Base-by-base conservation (phyloP, 202 grass and related monocot species). In the Alloteropsis angusta region DNA sequence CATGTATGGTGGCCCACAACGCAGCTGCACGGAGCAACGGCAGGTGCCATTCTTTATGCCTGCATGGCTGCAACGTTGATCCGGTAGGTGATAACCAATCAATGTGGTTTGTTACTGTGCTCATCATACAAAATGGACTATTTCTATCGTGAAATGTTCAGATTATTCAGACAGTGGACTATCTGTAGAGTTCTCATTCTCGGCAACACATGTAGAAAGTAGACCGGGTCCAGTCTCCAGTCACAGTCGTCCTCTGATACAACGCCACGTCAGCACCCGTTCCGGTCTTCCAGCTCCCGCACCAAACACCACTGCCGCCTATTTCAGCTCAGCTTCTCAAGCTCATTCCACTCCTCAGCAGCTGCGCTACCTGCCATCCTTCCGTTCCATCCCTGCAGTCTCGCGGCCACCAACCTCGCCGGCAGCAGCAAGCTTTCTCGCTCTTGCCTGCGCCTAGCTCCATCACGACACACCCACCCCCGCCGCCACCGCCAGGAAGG, bases 281-380 rank as follows among this genome's bases (percentile, higher is more conserved):
- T 55, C 21, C 53, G 4, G 21, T 1, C 19, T 25, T 12, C n/a
- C 47, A 60, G 30, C 1, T 39, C 15, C 46, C 58, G n/a, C 85
- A 83, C 67, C 85, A 79, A 78, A 53, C 71, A 39, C 50, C 80
- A 25, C 26, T 23, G 66, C 49, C 67, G 66, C 49, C 67, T 79
- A 76, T 45, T 83, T 83, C 72, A 83, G 60, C 1, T 49, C 1
- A 66, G 35, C 6, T 22, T 22, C 42, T 39, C 9, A 13, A 71
- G 7, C 35, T 84, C 9, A 46, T 22, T 65, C 22, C 74, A 3
- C 32, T 66, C 32, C 38, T 78, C 74, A 79, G 74, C 50, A 87
- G n/a, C 65, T 34, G 10, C 34, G 10, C 34, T 11, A 42, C 32
- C n/a, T 21, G 37, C 30, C 47, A 41, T 10, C 18, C 58, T 48